Evolutionary conservation across 169 alveolate genomes (phyloP).

Genomic region (Cryptosporidium baileyi): DNA sequence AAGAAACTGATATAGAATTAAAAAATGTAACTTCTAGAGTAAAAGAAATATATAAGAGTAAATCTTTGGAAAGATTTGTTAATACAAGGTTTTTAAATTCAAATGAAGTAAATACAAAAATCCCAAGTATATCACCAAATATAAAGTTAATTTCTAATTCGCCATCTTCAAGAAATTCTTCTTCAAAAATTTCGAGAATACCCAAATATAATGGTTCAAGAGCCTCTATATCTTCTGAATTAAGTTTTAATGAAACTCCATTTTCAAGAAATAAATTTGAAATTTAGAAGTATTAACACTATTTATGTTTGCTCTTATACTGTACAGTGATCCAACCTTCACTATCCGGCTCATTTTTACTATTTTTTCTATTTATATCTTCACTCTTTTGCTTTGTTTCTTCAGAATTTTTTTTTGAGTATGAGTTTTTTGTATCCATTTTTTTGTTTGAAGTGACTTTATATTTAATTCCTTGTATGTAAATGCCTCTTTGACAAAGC

Average conservation of each 20-base stretch:
- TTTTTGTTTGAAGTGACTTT: conserved; percentile 19
- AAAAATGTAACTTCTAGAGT: conserved; percentile 22
- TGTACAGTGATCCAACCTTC: conserved; percentile 67
- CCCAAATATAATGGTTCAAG: conserved; percentile 23
- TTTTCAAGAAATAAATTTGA: too few relatives aligned
- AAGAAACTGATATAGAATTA: conserved; percentile 20
- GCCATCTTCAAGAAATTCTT: conserved; percentile 51
- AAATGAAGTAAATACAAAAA: background rate
- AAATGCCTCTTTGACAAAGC: conserved; percentile 54
- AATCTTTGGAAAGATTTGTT: background rate
- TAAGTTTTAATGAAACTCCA: too few relatives aligned
- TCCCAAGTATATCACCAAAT: conserved; percentile 17
- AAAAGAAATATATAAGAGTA: conserved; percentile 23
- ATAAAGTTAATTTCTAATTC: conserved; percentile 27
- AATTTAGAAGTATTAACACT: too few relatives aligned
- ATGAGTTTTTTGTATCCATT: background rate
- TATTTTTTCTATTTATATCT: background rate
- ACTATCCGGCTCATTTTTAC: conserved; percentile 10
- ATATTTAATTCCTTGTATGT: conserved; percentile 46
- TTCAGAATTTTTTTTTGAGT: background rate
- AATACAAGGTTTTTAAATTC: background rate
- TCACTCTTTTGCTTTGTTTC: background rate
- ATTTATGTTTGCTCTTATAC: conserved; percentile 11
- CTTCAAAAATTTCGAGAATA: conserved; percentile 49
- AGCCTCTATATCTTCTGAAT: background rate